Conservation (phyloP, 1,139 yeast genomes). For the Taphrina wiesneri region DNA sequence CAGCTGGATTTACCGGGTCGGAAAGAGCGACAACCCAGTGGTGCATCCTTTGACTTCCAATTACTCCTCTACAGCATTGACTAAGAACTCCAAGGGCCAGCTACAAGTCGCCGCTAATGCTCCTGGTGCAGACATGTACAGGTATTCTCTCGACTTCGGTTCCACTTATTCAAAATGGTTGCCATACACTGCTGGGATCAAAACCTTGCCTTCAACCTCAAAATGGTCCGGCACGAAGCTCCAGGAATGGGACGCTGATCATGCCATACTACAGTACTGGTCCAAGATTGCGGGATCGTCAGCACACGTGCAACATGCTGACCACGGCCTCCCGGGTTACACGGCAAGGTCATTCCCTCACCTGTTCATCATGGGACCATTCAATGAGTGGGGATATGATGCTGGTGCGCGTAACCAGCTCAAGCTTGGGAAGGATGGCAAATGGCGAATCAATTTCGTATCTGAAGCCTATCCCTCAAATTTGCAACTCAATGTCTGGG, state of each 20-base stretch:
- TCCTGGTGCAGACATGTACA: slow-evolving; percentile 34
- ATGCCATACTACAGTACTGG: slow-evolving; percentile 36
- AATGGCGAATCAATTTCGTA: slow-evolving; percentile 29
- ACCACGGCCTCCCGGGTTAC: neutral
- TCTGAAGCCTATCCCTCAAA: slow-evolving; percentile 33
- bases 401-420: slow-evolving; percentile 33
- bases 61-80: slow-evolving; percentile 20
- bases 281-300: slow-evolving; percentile 30
- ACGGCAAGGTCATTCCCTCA: slow-evolving; percentile 34
- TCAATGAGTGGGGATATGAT: slow-evolving; percentile 36
- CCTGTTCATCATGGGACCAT: slow-evolving; percentile 34
- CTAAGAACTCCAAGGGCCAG: slow-evolving; percentile 11
- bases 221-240: slow-evolving; percentile 28
- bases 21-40: slow-evolving; percentile 34
- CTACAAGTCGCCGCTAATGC: slow-evolving; percentile 33
- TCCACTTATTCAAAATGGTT: slow-evolving; percentile 31
- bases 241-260: slow-evolving; percentile 35
- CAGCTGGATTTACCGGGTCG: slow-evolving; percentile 31
- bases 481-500: slow-evolving; percentile 36
- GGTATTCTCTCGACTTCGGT: slow-evolving; percentile 35
- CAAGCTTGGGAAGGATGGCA: slow-evolving; percentile 18
- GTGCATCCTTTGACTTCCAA: slow-evolving; percentile 32
- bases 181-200: slow-evolving; percentile 27
- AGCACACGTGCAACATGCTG: slow-evolving; percentile 34
- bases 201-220: neutral